These are phyloP conservation scores for Pseudogymnoascus sp. DNA, from an alignment of 2,329 filamentous ascomycete species.

Conservation along the genomic window DNA sequence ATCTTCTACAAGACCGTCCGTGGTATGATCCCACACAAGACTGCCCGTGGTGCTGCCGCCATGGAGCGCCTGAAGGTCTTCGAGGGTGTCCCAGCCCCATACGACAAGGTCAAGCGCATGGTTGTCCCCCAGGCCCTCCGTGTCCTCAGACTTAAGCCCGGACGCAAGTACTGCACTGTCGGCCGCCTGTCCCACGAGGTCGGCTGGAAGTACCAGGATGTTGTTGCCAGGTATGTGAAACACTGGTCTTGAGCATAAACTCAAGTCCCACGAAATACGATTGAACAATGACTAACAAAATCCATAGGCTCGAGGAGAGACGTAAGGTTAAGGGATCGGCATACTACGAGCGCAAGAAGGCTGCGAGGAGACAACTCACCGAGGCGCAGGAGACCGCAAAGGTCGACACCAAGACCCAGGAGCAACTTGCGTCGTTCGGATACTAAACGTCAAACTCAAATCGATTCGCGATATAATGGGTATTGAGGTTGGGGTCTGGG, in stretches of 20 bases:
- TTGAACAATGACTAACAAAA: constrained; percentile 15
- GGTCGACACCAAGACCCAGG: constrained; percentile 78
- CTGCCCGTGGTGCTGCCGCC: constrained; percentile 89
- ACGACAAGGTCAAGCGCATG: constrained; percentile 99
- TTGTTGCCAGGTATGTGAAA: constrained; percentile 74
- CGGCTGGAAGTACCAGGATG: constrained; percentile 99
- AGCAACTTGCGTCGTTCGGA: constrained; percentile 82
- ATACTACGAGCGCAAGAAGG: constrained; percentile 99
- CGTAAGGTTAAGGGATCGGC: constrained; percentile 98
- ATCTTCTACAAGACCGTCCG: constrained; percentile 99
- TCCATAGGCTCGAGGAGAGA: constrained; percentile 86
- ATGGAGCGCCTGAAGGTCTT: constrained; percentile 99
- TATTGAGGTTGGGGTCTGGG: constrained; percentile 18
- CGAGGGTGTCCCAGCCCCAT: constrained; percentile 97
- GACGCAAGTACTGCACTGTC: constrained; percentile 99
- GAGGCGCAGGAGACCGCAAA: constrained; percentile 90
- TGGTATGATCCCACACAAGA: constrained; percentile 99
- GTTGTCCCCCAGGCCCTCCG: constrained; percentile 97
- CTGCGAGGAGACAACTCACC: constrained; percentile 78
- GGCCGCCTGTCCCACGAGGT: constrained; percentile 97
- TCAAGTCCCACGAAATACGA: constrained; percentile 12
- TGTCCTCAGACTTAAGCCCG: constrained; percentile 93
- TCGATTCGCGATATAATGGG: constrained; percentile 11
- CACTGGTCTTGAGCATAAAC: constrained; percentile 18
- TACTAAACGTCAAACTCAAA: constrained; percentile 56